phyloP scores from a whole-genome alignment of 805 yeast genomes.

The Komagataella mondaviorum region DNA sequence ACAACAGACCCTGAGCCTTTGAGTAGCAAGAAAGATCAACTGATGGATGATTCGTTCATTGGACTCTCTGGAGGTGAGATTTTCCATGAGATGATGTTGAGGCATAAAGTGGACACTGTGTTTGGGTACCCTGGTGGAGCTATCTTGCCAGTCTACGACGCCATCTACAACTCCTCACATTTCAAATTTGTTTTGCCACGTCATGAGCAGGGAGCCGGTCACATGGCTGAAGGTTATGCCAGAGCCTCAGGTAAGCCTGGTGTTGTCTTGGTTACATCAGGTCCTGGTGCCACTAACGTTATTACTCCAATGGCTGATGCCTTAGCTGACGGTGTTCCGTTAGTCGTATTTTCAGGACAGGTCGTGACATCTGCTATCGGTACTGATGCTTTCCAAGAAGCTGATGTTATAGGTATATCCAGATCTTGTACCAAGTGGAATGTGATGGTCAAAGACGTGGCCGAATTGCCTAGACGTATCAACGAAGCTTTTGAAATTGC shows the following conservation, averaged over 20 bases:
- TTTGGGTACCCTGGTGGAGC: constrained; percentile 99
- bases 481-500: constrained; percentile 98
- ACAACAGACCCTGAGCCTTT: constrained; percentile 7
- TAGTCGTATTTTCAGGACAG: constrained; percentile 95
- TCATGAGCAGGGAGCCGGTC: constrained; percentile 99
- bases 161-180: constrained; percentile 81
- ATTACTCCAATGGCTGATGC: constrained; percentile 99
- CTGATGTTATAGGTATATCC: constrained; percentile 93
- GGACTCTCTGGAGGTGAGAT: constrained; percentile 98
- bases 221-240: constrained; percentile 99
- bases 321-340: constrained; percentile 90
- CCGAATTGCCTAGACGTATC: constrained; percentile 88
- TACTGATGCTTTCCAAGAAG: constrained; percentile 98
- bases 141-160: constrained; percentile 93
- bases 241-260: constrained; percentile 94
- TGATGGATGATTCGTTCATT: constrained; percentile 76
- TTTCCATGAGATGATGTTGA: constrained; percentile 96
- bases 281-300: constrained; percentile 98
- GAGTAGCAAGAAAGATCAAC: constrained; percentile 7
- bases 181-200: constrained; percentile 88
- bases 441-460: constrained; percentile 92
- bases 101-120: constrained; percentile 90
- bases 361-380: constrained; percentile 94
- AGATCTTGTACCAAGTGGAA: constrained; percentile 98
- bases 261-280: constrained; percentile 95